A percentile compares a stretch with the other conserved stretches of the same genome.
These are phyloP conservation scores for Bombardia bombarda DNA, from an alignment of 495 filamentous ascomycete species.

Conservation along the genomic window DNA sequence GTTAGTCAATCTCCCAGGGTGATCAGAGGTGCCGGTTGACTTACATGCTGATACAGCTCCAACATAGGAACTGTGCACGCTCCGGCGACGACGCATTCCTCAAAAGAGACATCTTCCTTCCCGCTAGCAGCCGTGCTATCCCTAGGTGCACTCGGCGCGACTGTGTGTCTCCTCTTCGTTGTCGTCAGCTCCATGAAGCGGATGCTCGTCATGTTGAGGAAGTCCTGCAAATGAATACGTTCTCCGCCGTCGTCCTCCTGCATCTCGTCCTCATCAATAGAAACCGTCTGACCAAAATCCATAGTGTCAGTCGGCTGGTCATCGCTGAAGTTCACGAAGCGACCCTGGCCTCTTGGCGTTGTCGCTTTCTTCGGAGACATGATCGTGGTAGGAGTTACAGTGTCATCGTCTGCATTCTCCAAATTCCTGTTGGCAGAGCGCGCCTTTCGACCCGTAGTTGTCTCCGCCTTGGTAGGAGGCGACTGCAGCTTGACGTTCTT, in stretches of 20 bases:
- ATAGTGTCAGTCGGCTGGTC: slow-evolving; percentile 34
- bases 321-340: slow-evolving; percentile 40
- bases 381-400: slow-evolving; percentile 31
- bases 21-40: slow-evolving; percentile 17
- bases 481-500: slow-evolving; percentile 63
- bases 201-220: slow-evolving; percentile 90
- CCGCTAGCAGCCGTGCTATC: slow-evolving; percentile 34
- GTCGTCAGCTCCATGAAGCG: slow-evolving; percentile 94
- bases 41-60: slow-evolving; percentile 87
- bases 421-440: slow-evolving; percentile 36
- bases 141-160: slow-evolving; percentile 45
- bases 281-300: slow-evolving; percentile 35
- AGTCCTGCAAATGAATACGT: slow-evolving; percentile 80
- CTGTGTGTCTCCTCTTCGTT: slow-evolving; percentile 83
- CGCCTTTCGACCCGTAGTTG: slow-evolving; percentile 48
- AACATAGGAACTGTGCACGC: slow-evolving; percentile 89
- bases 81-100: slow-evolving; percentile 77
- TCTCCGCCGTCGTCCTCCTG: slow-evolving; percentile 42
- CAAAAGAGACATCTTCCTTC: slow-evolving; percentile 50
- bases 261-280: slow-evolving; percentile 21
- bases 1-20: slow-evolving; percentile 21
- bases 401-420: slow-evolving; percentile 11
- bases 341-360: slow-evolving; percentile 43
- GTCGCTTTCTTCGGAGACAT: slow-evolving; percentile 42
- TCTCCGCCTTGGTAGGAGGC: slow-evolving; percentile 57